Base-by-base conservation (phyloP, 345 rosid species). In the Turnera subulata region DNA sequence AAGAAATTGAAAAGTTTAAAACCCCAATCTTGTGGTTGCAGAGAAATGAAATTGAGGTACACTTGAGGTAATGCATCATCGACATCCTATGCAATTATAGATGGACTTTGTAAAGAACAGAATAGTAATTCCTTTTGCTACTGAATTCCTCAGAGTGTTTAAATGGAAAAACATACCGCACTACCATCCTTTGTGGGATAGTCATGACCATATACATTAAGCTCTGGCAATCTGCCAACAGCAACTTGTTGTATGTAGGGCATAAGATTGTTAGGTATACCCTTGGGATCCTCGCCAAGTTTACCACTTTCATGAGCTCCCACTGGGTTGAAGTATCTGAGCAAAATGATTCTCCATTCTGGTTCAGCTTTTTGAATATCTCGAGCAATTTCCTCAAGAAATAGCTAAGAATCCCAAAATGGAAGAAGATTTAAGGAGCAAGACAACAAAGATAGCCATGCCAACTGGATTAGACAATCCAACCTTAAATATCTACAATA, bases 171-270 rank as follows among this genome's bases (percentile, higher is more conserved):
- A 76, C 82, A n/a, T 83, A 93, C 97, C 73, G 96, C 97, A 55
- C 69, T 87, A 51, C 96, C 97, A 66, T 93, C 99, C 61, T 69
- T 60, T 6, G 99, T 93, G 29, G 97, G 92, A 79, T 89, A 93
- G 68, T 93, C 96, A 63, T 76, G 76, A 52, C 97, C 97, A 54
- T 81, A 93, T 12, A 93, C 92, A 69, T 89, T 87, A 55, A 93
- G 99, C 77, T 79, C 92, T n/a, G 95, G 89, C 69, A 85, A 53
- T 75, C 97, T 57, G 48, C 95, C 96, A 57, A 89, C 99, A 8
- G 97, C 95, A 1, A 93, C 99, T 83, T 93, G 97, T 54, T 93
- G 97, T 60, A 93, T 84, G 74, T 82, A 93, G 50, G 99, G 97
- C 95, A 93, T 89, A 48, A 89, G 94, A 61, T 89, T 89, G 61